Base-by-base conservation (phyloP, 768 basidiomycete genomes). In the Chiua virens region DNA sequence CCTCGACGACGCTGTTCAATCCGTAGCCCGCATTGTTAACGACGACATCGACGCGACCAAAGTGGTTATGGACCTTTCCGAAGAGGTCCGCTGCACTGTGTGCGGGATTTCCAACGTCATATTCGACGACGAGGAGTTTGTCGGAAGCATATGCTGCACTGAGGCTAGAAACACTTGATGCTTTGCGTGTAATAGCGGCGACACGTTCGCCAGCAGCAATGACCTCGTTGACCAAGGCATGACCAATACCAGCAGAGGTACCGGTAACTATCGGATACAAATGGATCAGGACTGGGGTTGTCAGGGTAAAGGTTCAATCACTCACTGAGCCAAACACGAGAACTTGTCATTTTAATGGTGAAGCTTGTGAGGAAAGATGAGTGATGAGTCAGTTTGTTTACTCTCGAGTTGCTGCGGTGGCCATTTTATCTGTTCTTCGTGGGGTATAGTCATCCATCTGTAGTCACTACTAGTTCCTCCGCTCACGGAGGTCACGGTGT, bases 231-330 rank as follows among this genome's bases (percentile, higher is more conserved):
- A 65, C 64, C 17, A 69, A 57, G 13, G 56, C 48, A 17, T 65
- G 65, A 3, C 76, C 75, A 32, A 78, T 70, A 17, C 75, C 74
- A 1, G 71, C 52, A 1, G 72, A 73, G 4, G 74, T 60, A 36
- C 75, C 76, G 17, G 74, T 76, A 40, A 76, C 79, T 75, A 10
- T 36, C 14, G 10, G 17, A 7, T 8, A 18, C 22, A 35, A 1
- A 25, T 11, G 14, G 13, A 27, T 53, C 21, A 62, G 47, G 8
- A 37, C 10, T 15, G 41, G 6, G 3, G n/a, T 20, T 18, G 23
- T 7, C 27, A n/a, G 41, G 22, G 2, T 11, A 28, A 15, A 37
- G 14, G 5, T 21, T 8, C 5, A 14, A 11, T 30, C 13, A 53
- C 61, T 44, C 45, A 62, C 61, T 47, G 45, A 62, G 45, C 61